Percentiles rank a stretch among this genome's conserved stretches.
Conservation (phyloP, 441 rosid species). For the Lepidium campestre region DNA sequence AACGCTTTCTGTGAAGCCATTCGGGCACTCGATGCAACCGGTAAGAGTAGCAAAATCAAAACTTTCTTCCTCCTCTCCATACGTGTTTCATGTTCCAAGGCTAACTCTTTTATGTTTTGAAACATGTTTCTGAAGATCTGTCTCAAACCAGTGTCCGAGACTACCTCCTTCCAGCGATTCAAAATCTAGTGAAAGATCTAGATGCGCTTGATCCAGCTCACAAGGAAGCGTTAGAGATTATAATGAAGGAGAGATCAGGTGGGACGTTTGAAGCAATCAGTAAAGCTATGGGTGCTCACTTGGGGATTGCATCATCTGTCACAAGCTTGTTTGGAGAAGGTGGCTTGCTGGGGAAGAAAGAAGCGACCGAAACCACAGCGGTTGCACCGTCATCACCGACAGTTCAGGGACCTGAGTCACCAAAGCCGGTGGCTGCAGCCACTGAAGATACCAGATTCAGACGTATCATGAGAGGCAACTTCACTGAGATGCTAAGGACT, state of each 20-base stretch:
- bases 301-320: conserved; percentile 84
- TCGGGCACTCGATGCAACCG: conserved; percentile 95
- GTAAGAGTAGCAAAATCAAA: conserved; percentile 33
- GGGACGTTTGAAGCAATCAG: conserved; percentile 78
- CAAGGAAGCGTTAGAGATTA: conserved; percentile 93
- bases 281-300: conserved; percentile 94
- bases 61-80: neutral
- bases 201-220: conserved; percentile 94
- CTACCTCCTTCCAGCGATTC: conserved; percentile 73
- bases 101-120: neutral
- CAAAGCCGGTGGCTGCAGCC: conserved; percentile 32
- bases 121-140: conserved; percentile 46
- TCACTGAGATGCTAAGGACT: conserved; percentile 80
- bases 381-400: conserved; percentile 32
- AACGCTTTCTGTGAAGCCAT: conserved; percentile 92
- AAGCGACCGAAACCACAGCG: conserved; percentile 19
- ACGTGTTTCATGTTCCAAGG: neutral
- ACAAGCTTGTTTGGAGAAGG: conserved; percentile 88
- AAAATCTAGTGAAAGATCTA: conserved; percentile 73
- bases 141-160: conserved; percentile 67
- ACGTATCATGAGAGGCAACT: conserved; percentile 91
- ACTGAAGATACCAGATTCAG: conserved; percentile 84
- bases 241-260: conserved; percentile 84
- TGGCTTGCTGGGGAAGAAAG: conserved; percentile 80
- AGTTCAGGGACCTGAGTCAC: conserved; percentile 45